Conservation (phyloP, 352 stramenopile genomes). For the Salisapilia sapeloensis region DNA sequence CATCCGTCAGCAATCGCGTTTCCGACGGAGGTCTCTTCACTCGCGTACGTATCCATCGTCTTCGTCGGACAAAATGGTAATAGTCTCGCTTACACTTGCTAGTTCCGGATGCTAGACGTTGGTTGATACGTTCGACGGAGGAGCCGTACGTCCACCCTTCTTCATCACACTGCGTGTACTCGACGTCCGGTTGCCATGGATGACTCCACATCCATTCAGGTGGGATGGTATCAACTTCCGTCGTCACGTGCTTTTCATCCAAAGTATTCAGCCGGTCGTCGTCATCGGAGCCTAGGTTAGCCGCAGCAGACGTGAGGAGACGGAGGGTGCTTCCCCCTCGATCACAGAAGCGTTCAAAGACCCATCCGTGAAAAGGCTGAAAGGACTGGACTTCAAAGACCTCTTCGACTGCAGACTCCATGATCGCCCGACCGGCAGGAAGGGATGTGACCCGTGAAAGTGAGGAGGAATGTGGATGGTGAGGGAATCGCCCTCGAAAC, state of each 20-base stretch:
- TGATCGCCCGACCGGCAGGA: slow-evolving; percentile 8
- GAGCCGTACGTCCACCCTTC: slow-evolving; percentile 78
- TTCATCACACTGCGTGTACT: slow-evolving; percentile 71
- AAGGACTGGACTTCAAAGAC: slow-evolving; percentile 73
- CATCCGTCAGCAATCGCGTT: not conserved
- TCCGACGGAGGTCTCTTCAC: slow-evolving; percentile 28
- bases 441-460: too few relatives aligned
- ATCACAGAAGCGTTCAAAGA: slow-evolving; percentile 66
- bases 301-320: slow-evolving; percentile 27
- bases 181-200: slow-evolving; percentile 44
- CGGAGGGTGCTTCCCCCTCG: slow-evolving; percentile 53
- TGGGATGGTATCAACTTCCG: slow-evolving; percentile 14
- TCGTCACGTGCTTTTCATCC: slow-evolving; percentile 6
- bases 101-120: slow-evolving; percentile 52
- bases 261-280: slow-evolving; percentile 38
- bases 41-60: slow-evolving; percentile 66
- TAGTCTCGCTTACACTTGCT: slow-evolving; percentile 57
- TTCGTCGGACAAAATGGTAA: slow-evolving; percentile 60
- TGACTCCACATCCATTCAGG: slow-evolving; percentile 74
- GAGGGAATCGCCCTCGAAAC: too few relatives aligned
- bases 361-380: slow-evolving; percentile 68
- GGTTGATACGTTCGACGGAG: slow-evolving; percentile 70
- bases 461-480: too few relatives aligned
- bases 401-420: slow-evolving; percentile 65
- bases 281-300: slow-evolving; percentile 11